Percentiles rank a stretch among this genome's conserved stretches.
These are phyloP conservation scores for Monosporascus sp. DNA, from an alignment of 2,329 filamentous ascomycete genomes.

Conservation along the genomic window DNA sequence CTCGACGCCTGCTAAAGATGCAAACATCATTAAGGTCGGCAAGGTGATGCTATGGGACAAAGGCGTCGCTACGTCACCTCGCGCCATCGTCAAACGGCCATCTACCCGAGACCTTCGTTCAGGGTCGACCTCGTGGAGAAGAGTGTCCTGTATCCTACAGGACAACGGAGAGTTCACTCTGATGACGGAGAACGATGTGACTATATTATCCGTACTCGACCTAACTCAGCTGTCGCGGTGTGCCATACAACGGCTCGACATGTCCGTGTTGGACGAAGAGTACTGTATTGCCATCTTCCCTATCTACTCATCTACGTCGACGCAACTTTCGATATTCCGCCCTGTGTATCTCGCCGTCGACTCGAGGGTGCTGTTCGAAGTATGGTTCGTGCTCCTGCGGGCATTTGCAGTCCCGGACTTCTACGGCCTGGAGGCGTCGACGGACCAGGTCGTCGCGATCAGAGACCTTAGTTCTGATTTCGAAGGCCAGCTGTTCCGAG, in stretches of 20 bases:
- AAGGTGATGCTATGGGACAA: slow-evolving; percentile 91
- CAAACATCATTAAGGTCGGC: slow-evolving; percentile 90
- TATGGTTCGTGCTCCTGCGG: slow-evolving; percentile 89
- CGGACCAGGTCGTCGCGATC: slow-evolving; percentile 38
- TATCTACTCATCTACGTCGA: slow-evolving; percentile 74
- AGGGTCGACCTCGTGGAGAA: slow-evolving; percentile 65
- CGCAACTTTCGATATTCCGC: slow-evolving; percentile 69
- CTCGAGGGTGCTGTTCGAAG: slow-evolving; percentile 85
- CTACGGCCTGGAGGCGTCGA: slow-evolving; percentile 57
- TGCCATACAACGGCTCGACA: slow-evolving; percentile 84
- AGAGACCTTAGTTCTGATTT: slow-evolving; percentile 35
- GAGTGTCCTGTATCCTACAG: slow-evolving; percentile 86
- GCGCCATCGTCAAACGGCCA: slow-evolving; percentile 50
- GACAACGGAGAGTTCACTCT: slow-evolving; percentile 94
- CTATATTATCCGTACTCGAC: slow-evolving; percentile 76
- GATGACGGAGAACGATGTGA: slow-evolving; percentile 77
- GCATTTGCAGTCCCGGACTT: slow-evolving; percentile 90
- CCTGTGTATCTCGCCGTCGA: slow-evolving; percentile 88
- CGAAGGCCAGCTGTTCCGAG: slow-evolving; percentile 49
- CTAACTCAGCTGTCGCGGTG: slow-evolving; percentile 84
- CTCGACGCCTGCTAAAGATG: slow-evolving; percentile 49
- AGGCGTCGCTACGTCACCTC: slow-evolving; percentile 50
- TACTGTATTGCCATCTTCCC: slow-evolving; percentile 95
- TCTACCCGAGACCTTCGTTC: slow-evolving; percentile 53
- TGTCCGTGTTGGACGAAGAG: slow-evolving; percentile 85